These are phyloP conservation scores for Pezicula carpinea DNA, from an alignment of 2,329 filamentous ascomycete species.

Conservation along the genomic window DNA sequence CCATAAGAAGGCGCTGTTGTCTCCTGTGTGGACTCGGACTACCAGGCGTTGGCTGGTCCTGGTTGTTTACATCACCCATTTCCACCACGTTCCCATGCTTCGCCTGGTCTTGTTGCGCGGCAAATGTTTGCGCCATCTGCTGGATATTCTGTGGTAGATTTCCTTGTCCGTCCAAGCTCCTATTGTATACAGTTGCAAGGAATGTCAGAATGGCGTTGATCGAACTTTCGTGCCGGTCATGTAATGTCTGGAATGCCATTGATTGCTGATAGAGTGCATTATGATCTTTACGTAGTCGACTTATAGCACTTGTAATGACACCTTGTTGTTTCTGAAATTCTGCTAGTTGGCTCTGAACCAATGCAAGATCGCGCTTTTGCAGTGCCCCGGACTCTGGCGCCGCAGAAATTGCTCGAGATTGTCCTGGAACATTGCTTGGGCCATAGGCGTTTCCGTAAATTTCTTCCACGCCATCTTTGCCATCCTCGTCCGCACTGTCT, in stretches of 20 bases:
- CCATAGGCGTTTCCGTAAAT: constrained; percentile 29
- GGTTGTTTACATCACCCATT: constrained; percentile 47
- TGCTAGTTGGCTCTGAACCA: constrained; percentile 74
- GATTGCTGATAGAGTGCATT: constrained; percentile 85
- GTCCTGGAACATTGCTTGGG: constrained; percentile 39
- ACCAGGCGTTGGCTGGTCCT: constrained; percentile 17
- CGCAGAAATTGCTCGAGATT: constrained; percentile 28
- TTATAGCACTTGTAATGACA: constrained; percentile 79
- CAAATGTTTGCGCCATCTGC: constrained; percentile 61
- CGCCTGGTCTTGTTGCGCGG: constrained; percentile 48
- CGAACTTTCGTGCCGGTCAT: constrained; percentile 95
- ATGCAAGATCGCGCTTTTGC: constrained; percentile 68
- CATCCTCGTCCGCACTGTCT: constrained; percentile 64
- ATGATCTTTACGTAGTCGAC: constrained; percentile 77
- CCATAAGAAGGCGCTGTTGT: constrained; percentile 28
- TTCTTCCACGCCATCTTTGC: constrained; percentile 35
- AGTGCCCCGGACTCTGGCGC: constrained; percentile 37
- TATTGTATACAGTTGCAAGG: constrained; percentile 91
- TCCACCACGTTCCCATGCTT: constrained; percentile 56
- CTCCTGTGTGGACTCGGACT: constrained; percentile 23
- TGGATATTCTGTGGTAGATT: constrained; percentile 66
- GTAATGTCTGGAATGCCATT: constrained; percentile 81
- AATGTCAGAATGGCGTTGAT: constrained; percentile 99
- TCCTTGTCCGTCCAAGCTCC: constrained; percentile 82
- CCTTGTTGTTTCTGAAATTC: constrained; percentile 82